Evolutionary conservation across 495 filamentous ascomycete species (phyloP).

Genomic region (Xylaria grammica): DNA sequence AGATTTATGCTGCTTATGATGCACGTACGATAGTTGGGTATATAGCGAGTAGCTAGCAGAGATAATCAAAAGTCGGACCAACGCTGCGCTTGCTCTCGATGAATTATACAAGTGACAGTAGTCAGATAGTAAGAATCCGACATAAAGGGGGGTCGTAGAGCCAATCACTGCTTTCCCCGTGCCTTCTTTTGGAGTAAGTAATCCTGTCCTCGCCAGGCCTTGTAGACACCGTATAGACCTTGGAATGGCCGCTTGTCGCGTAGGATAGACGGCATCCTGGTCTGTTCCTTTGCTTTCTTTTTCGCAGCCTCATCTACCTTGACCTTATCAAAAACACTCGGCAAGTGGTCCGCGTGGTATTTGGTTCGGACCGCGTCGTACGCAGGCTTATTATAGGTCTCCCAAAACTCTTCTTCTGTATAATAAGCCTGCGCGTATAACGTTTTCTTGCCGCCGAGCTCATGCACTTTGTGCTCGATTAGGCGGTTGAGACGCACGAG

Average conservation of each 20-base stretch:
- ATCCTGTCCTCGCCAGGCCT: conserved; percentile 39
- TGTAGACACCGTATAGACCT: conserved; percentile 37
- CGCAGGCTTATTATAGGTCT: conserved; percentile 49
- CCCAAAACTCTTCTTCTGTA: conserved; percentile 60
- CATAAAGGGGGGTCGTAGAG: too few relatives aligned
- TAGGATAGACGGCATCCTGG: conserved; percentile 31
- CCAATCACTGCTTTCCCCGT: neutral
- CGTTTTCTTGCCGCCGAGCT: conserved; percentile 63
- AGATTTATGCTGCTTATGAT: conserved; percentile 3
- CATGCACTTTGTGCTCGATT: conserved; percentile 63
- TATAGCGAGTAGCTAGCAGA: conserved; percentile 14
- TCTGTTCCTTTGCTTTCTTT: conserved; percentile 25
- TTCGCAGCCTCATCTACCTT: conserved; percentile 47
- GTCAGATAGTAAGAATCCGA: neutral
- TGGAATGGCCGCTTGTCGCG: conserved; percentile 33
- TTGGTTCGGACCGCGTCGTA: conserved; percentile 55
- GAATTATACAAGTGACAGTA: neutral
- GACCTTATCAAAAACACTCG: conserved; percentile 60
- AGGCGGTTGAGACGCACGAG: conserved; percentile 57
- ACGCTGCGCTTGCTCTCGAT: neutral
- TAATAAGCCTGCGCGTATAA: conserved; percentile 62
- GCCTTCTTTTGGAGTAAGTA: conserved; percentile 33
- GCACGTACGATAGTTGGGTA: conserved; percentile 18
- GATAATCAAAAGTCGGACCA: conserved; percentile 6
- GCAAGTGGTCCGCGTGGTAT: conserved; percentile 51